Evolutionary conservation across 495 filamentous ascomycete species (phyloP), one percentile per base, ranked within the genome.

Genomic region (Aspergillus indologenus): DNA sequence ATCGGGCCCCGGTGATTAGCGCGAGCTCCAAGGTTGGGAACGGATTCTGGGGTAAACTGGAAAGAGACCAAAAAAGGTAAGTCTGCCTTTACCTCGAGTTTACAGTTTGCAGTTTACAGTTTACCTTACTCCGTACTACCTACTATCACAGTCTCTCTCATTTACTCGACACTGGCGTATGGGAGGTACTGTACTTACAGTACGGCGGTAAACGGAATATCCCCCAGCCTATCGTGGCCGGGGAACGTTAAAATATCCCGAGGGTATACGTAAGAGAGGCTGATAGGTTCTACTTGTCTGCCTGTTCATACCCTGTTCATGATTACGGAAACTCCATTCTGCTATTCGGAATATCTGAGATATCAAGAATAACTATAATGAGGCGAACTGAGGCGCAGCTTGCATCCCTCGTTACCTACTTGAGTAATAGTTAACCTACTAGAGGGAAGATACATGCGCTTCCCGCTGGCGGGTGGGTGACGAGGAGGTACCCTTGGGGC

Each of bases 1-100:
- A 74, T 73, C 71, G 48, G n/a, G 17, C 48, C 45, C 45, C 57
- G 59, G 48, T 53, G 59, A 61, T 58, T 63, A 63, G 60, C 62
- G 61, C 51, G 54, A 4, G 34, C 34, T 7, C 12, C 5, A 40
- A 40, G 34, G 61, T 59, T 34, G 49, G 45, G 24, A 29, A 45
- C 17, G 54, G 57, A 59, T 49, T n/a, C 64, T 64, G 59, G 61
- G 62, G 65, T 64, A 67, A 40, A 40, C 34, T 40, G 34, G 34
- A 40, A 40, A 40, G 12, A 40, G 34, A 40, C 5, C 26, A n/a
- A n/a, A n/a, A n/a, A n/a, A n/a, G n/a, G n/a, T n/a, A n/a, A n/a
- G n/a, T n/a, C n/a, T n/a, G n/a, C n/a, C n/a, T n/a, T n/a, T n/a
- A n/a, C n/a, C n/a, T n/a, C n/a, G n/a, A n/a, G n/a, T n/a, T n/a